These are phyloP conservation scores for Capsella rubella DNA, from an alignment of 441 rosid species.

Conservation along the genomic window DNA sequence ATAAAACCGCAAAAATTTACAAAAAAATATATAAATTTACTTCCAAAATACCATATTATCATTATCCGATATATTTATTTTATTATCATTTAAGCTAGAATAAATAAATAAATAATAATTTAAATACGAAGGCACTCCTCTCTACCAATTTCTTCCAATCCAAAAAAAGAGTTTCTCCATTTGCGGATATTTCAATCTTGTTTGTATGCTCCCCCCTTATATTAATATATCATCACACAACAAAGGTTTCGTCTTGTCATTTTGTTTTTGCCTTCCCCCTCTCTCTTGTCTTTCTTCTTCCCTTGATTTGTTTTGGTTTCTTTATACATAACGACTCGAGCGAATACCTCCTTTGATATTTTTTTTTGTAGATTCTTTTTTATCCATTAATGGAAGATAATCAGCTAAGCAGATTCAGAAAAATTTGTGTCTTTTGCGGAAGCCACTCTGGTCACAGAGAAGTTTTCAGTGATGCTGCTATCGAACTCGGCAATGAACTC, in stretches of 20 bases:
- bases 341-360: conserved; percentile 37
- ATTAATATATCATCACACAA: background rate
- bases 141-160: background rate
- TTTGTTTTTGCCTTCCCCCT: conserved; percentile 9
- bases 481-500: conserved; percentile 91
- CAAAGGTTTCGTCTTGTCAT: conserved; percentile 40
- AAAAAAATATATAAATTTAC: background rate
- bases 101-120: background rate
- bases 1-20: conserved; percentile 6
- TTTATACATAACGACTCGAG: conserved; percentile 1
- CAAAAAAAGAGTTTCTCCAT: background rate
- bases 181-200: conserved; percentile 20
- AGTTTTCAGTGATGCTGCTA: conserved; percentile 86
- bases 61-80: conserved; percentile 6
- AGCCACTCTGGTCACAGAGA: conserved; percentile 82
- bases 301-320: background rate
- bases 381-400: conserved; percentile 50
- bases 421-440: conserved; percentile 91
- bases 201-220: conserved; percentile 17
- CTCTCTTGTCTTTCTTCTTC: background rate
- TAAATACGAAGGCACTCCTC: conserved; percentile 18
- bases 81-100: background rate
- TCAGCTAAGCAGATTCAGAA: conserved; percentile 62
- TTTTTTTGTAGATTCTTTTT: conserved; percentile 37
- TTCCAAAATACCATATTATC: background rate